Evolutionary conservation across 768 basidiomycete species (phyloP).

Genomic region (Lentinula lateritia): DNA sequence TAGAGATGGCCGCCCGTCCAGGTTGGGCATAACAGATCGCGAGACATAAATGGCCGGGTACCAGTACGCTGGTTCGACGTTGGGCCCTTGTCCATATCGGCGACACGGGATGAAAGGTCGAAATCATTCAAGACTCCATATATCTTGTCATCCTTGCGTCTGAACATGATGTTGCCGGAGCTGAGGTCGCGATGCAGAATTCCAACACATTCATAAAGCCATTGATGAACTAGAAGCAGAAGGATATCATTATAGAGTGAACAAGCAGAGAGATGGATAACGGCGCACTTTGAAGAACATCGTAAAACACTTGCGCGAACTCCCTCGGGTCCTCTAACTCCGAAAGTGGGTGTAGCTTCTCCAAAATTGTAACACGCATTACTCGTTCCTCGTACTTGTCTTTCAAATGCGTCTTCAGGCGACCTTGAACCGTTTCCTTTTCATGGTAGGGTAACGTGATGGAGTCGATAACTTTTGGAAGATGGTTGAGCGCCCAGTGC

Average conservation of each 20-base stretch:
- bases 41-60: constrained; percentile 3
- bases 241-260: neutral
- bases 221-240: constrained; percentile 3
- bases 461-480: neutral
- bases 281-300: neutral
- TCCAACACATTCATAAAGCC: constrained; percentile 5
- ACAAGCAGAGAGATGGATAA: neutral
- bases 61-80: neutral
- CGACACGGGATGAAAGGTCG: constrained; percentile 2
- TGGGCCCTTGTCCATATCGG: neutral
- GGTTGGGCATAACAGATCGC: neutral
- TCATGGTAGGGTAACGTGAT: neutral
- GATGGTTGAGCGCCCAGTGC: neutral
- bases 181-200: constrained; percentile 14
- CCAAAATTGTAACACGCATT: neutral
- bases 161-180: constrained; percentile 10
- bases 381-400: neutral
- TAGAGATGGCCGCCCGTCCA: neutral
- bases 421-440: neutral
- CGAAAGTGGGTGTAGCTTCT: neutral
- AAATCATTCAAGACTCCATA: constrained; percentile 11
- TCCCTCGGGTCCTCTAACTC: neutral
- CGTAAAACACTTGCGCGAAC: neutral
- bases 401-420: neutral
- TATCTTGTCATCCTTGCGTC: constrained; percentile 8